Evolutionary conservation across 176 grass and related monocot genomes (phyloP).

Genomic region (Poa pratensis): DNA sequence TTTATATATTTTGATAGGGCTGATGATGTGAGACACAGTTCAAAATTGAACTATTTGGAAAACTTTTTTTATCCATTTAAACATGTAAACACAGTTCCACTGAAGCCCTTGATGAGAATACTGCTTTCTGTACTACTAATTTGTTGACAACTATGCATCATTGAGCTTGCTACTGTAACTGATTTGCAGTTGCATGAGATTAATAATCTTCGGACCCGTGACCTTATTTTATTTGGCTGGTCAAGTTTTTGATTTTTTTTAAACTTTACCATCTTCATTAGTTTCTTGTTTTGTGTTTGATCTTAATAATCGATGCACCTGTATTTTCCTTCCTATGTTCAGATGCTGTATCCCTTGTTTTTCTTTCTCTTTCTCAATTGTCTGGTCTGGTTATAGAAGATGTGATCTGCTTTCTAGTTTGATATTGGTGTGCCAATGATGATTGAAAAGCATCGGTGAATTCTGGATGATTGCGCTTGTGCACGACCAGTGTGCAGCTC

Average conservation of each 20-base stretch:
- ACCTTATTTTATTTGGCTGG: not conserved
- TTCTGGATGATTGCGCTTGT: not conserved
- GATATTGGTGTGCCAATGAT: not conserved
- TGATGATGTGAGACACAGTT: too few species aligned
- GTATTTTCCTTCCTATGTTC: not conserved
- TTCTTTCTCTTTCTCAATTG: not conserved
- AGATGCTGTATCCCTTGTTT: not conserved
- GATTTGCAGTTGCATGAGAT: too few species aligned
- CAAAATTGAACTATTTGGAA: too few species aligned
- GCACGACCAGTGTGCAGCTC: not conserved
- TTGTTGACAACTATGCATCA: too few species aligned
- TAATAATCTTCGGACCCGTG: not conserved
- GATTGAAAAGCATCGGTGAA: not conserved
- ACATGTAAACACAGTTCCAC: too few species aligned
- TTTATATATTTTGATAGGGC: too few species aligned
- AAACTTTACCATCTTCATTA: not conserved
- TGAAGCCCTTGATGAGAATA: too few species aligned
- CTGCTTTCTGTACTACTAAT: too few species aligned
- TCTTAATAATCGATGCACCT: too few species aligned
- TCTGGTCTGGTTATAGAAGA: not conserved
- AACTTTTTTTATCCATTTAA: too few species aligned
- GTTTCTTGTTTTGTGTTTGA: not conserved
- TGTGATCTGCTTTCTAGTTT: not conserved
- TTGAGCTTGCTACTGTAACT: too few species aligned
- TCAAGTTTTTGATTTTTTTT: not conserved